Evolutionary conservation across 495 filamentous ascomycete species (phyloP), one percentile per base, ranked within the genome.

Genomic region (Aspergillus nidulans): DNA sequence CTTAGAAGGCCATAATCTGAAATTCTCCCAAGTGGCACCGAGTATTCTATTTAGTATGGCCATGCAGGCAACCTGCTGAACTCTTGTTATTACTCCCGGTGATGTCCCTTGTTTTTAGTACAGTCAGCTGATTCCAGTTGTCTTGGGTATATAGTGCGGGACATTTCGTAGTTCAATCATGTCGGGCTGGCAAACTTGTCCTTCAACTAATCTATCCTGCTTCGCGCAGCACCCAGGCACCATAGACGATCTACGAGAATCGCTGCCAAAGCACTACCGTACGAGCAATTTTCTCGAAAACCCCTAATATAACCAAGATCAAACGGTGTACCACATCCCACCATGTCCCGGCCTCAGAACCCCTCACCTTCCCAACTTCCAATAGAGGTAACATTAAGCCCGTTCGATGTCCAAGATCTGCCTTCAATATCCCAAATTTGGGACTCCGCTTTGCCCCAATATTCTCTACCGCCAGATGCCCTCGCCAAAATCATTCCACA

Each of bases 401-500:
- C 52, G 0, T 67, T 66, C 25, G 53, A 61, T 34, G 53, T 63
- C 5, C 45, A 38, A 7, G 74, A 79, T 32, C 30, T 78, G 2
- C 55, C 66, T 12, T 57, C 59, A 5, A 19, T 78, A 23, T 46
- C 63, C 18, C 40, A 47, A 7, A 42, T 73, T 6, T 81, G 78
- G 77, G 62, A 63, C 7, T 44, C 59, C 13, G 69, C 77, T 4
- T 63, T 81, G 18, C 74, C 73, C n/a, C 68, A 65, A 20, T 79
- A 78, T 51, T 25, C 49, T 2, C 48, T 79, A 15, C 61, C 70
- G 1, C 45, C 48, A 2, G 60, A 67, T 1, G 64, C 49, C 6
- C 36, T 79, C 28, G 57, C 43, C 2, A 54, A 53, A 6, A 41
- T 81, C 13, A 56, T 79, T 20, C 43, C 21, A 3, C 53, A 57